Evolutionary conservation across 169 alveolate species (phyloP).

Genomic region (Plasmodium reichenowi): DNA sequence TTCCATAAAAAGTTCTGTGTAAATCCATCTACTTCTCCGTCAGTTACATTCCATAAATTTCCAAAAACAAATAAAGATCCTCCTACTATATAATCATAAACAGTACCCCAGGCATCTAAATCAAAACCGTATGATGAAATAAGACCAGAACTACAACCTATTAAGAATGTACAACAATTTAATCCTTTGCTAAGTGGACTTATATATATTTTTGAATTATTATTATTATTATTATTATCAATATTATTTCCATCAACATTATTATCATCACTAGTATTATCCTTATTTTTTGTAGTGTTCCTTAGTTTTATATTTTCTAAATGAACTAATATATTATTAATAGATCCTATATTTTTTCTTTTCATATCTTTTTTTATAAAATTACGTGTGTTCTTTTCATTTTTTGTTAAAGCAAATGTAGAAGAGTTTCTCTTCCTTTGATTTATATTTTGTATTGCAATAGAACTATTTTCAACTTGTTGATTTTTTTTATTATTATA

Average conservation of each 20-base stretch:
- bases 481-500: slow-evolving; percentile 1
- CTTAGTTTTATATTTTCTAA: neutral
- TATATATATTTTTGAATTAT: neutral
- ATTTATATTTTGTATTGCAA: neutral
- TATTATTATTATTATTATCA: slow-evolving; percentile 3
- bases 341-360: slow-evolving; percentile 38
- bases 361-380: slow-evolving; percentile 15
- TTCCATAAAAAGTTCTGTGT: slow-evolving; percentile 82
- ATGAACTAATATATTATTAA: neutral
- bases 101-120: slow-evolving; percentile 77
- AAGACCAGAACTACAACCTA: slow-evolving; percentile 85
- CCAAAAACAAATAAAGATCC: slow-evolving; percentile 82
- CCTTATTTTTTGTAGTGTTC: neutral
- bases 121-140: slow-evolving; percentile 72
- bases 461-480: neutral
- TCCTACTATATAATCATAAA: slow-evolving; percentile 78
- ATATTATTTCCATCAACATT: neutral
- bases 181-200: slow-evolving; percentile 29
- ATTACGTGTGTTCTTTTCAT: too few relatives aligned
- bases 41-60: slow-evolving; percentile 83
- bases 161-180: slow-evolving; percentile 77
- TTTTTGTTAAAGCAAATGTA: neutral
- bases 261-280: neutral
- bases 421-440: slow-evolving; percentile 28
- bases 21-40: slow-evolving; percentile 82